Base-by-base conservation (phyloP, 2,329 filamentous ascomycete genomes). In the Magnaporthales sp. region DNA sequence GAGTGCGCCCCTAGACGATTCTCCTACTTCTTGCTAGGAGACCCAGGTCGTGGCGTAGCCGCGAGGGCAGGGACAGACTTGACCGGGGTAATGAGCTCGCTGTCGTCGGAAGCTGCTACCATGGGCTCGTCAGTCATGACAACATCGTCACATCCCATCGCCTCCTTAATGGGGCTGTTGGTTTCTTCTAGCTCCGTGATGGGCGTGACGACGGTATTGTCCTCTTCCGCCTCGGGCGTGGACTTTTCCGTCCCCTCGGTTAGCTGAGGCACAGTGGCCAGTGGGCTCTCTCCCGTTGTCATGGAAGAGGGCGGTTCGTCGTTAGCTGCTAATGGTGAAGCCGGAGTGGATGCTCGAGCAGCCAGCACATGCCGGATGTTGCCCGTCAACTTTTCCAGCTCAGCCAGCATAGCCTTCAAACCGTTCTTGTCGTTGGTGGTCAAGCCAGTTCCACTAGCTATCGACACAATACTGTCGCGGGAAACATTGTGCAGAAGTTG, bases 401-500 rank as follows among this genome's bases (percentile, higher is more conserved):
- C 80, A 22, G 77, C 76, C 10, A 84, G 77, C 73, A 84, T 80
- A 46, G 80, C 79, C 58, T 80, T 78, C 22, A 87, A 78, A 64
- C 81, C 77, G 46, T 76, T 71, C 67, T 76, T 77, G 70, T 86
- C 83, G 27, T 75, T 73, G 2, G 75, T 72, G 19, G 74, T 75
- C 24, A 86, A 73, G n/a, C 75, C 71, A 24, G 78, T 75, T 27
- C 61, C 66, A 69, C 56, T 69, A 15, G 77, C 75, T 31, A 86
- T 74, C 66, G 80, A 81, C 56, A 77, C 72, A 1, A 80, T 75
- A 70, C 80, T 80, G 64, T 77, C 78, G 58, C 78, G 79, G n/a
- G 82, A 79, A 73, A 86, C 84, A 66, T 85, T 70, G 9, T 80
- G 74, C 27, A 86, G 70, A n/a, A 83, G 72, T 30, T 71, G 73